phyloP scores from a whole-genome alignment of 2,329 filamentous ascomycete genomes.

The Fusarium sp. region DNA sequence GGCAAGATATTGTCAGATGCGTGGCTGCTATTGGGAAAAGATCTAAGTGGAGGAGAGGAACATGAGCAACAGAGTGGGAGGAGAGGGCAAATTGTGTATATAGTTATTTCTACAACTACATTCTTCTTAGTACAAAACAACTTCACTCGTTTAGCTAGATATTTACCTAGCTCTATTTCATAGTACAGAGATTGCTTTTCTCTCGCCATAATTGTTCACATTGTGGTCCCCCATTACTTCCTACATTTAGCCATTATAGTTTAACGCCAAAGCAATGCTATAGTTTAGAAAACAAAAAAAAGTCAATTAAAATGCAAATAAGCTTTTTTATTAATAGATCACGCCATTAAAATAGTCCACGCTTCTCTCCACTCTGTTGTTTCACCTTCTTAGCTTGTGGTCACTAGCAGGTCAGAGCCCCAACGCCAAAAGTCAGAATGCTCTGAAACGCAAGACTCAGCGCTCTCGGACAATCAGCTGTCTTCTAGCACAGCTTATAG shows the following conservation, averaged over 20 bases:
- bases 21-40: too few relatives aligned
- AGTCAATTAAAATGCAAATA: fast-evolving
- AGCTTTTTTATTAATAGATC: background rate
- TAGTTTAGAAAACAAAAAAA: background rate
- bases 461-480: background rate
- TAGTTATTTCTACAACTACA: background rate
- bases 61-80: fast-evolving
- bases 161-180: fast-evolving
- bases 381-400: background rate
- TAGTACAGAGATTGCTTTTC: fast-evolving
- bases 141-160: background rate
- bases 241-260: fast-evolving
- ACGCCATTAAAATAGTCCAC: background rate
- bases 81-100: background rate
- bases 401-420: background rate
- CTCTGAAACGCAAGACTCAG: background rate
- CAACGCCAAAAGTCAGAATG: background rate
- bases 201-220: fast-evolving
- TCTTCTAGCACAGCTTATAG: background rate
- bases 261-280: fast-evolving
- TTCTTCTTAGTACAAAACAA: background rate
- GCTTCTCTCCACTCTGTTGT: background rate
- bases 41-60: fast-evolving
- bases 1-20: background rate
- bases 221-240: background rate